Evolutionary conservation across 106 monocot genomes (phyloP).

Genomic region (Dioscorea alata): DNA sequence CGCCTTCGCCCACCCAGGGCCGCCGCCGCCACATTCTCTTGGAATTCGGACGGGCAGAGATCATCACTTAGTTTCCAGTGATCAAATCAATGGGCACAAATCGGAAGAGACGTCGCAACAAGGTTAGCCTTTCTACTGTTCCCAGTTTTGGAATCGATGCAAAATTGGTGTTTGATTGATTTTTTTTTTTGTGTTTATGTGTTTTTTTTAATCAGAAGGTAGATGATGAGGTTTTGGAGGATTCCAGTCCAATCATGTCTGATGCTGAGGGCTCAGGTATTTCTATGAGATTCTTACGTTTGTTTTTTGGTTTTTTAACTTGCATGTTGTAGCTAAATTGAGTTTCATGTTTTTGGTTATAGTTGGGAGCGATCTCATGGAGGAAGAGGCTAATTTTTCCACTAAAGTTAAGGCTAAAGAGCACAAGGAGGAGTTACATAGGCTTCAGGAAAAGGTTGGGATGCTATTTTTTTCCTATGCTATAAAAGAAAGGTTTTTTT

Average conservation of each 20-base stretch:
- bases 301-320: background rate
- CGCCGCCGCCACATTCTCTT: background rate
- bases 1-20: background rate
- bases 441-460: constrained; percentile 67
- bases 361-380: background rate
- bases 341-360: too few relatives aligned
- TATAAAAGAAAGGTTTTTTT: background rate
- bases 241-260: constrained; percentile 9
- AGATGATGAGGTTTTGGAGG: background rate
- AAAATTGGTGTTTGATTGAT: background rate
- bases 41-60: too few relatives aligned
- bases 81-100: background rate
- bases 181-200: background rate
- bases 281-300: background rate
- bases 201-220: background rate
- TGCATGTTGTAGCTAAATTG: background rate
- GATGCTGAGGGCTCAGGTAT: constrained; percentile 30
- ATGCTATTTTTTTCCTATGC: background rate
- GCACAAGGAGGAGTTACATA: constrained; percentile 54
- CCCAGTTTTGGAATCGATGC: background rate
- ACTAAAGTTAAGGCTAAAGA: constrained; percentile 25
- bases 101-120: background rate
- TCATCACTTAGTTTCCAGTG: background rate
- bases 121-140: background rate
- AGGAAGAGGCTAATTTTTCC: background rate